Evolutionary conservation across 2,329 filamentous ascomycete genomes (phyloP), one percentile per base, ranked within the genome.

Genomic region (Sporothrix humicola): DNA sequence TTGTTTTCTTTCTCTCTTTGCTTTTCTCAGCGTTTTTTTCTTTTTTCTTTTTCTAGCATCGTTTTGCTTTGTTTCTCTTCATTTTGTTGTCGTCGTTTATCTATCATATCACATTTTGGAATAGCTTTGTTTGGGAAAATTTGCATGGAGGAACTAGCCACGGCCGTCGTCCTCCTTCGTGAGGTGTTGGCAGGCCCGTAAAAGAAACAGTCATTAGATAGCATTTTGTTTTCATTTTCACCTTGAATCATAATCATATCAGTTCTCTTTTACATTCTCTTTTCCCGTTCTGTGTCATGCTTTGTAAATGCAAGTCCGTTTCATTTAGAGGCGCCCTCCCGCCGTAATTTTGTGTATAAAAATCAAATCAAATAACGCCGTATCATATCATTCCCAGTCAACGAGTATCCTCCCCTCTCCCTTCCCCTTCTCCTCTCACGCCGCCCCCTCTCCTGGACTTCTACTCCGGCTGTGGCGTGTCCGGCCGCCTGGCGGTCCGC

Each of bases 391-490:
- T 50, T 26, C 31, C 31, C 31, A 37, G 31, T 37, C 31, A 7
- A 10, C 58, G 15, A 26, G 26, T 37, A 12, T 71, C 23, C 37
- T 26, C 44, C 1, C 20, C 31, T 1, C 48, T 5, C 10, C 1
- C 20, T 20, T 1, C 48, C 2, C 10, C 5, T 1, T 10, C 48
- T 8, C 48, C 58, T 54, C 75, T 78, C 81, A 83, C 82, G 52
- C 74, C 17, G 66, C 74, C 5, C 48, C 74, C 26, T 50, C 68
- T 5, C 80, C 83, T 2, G 85, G 86, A 74, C 85, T 87, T 59
- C 84, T 81, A 77, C 86, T 87, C 23, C 83, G 81, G 71, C 83
- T 85, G 63, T 87, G 83, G 9, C 59, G 69, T 13, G 73, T 56
- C 10, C 74, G 74, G 52, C 73, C 75, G 20, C 72, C 87, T 79